A percentile compares a stretch with the other conserved stretches of the same genome.
Evolutionary conservation across 805 yeast species (phyloP).

Genomic region (Wickerhamomyces mucosus): DNA sequence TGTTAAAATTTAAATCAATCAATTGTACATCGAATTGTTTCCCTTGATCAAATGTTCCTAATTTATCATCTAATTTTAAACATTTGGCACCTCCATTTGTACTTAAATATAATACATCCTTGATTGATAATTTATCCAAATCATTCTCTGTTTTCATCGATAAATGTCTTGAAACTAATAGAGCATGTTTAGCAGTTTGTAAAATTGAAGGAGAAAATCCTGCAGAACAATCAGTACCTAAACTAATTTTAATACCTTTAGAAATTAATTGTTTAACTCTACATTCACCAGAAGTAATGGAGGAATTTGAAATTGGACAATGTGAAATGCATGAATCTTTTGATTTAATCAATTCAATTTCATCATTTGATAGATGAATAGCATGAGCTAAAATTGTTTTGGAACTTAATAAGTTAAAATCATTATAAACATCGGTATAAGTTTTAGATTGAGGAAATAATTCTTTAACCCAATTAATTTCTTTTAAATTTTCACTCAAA

Average conservation of each 20-base stretch:
- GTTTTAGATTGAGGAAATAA: constrained; percentile 61
- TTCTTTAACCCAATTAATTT: constrained; percentile 61
- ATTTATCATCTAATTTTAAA: constrained; percentile 39
- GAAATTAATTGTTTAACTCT: constrained; percentile 62
- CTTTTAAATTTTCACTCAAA: constrained; percentile 70
- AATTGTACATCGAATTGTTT: constrained; percentile 80
- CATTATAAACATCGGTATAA: constrained; percentile 73
- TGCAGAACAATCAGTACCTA: constrained; percentile 77
- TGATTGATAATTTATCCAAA: constrained; percentile 43
- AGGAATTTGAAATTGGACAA: constrained; percentile 88
- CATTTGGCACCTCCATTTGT: constrained; percentile 88
- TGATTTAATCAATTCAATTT: constrained; percentile 44
- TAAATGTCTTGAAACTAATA: constrained; percentile 60
- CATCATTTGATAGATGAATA: constrained; percentile 60
- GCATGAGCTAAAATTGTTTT: constrained; percentile 87
- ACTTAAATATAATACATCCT: constrained; percentile 71
- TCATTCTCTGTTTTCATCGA: constrained; percentile 45
- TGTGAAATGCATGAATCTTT: constrained; percentile 72
- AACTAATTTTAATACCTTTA: constrained; percentile 61
- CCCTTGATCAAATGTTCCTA: constrained; percentile 72
- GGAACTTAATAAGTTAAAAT: constrained; percentile 45
- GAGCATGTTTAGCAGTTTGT: constrained; percentile 58
- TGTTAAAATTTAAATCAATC: constrained; percentile 45
- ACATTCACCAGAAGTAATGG: constrained; percentile 86
- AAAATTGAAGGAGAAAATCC: constrained; percentile 63